Conservation (phyloP, 768 basidiomycete genomes). For the Fomitopsis pulvina region DNA sequence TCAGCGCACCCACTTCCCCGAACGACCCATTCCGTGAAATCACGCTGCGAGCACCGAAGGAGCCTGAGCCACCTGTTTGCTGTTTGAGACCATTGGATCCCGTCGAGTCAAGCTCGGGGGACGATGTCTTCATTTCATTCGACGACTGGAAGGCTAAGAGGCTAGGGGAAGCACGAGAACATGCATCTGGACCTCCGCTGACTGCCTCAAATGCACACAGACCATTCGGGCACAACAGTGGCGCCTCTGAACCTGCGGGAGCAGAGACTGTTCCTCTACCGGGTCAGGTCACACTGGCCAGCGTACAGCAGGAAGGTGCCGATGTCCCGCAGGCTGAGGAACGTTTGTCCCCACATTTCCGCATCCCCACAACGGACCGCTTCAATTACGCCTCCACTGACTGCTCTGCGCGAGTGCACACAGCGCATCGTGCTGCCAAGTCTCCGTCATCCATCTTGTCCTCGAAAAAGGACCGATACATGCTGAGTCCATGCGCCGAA, state of each 20-base stretch:
- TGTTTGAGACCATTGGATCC: constrained; percentile 51
- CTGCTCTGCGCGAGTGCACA: constrained; percentile 90
- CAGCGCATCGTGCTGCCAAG: constrained; percentile 73
- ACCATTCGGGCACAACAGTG: not conserved
- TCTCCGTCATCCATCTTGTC: constrained; percentile 80
- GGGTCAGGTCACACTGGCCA: not conserved
- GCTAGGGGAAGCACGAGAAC: constrained; percentile 25
- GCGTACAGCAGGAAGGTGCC: constrained; percentile 10
- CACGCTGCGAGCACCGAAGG: constrained; percentile 38
- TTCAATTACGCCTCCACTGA: constrained; percentile 94
- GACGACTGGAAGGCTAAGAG: constrained; percentile 86
- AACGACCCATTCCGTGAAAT: constrained; percentile 63
- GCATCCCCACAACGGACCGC: constrained; percentile 73
- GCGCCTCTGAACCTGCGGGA: not conserved
- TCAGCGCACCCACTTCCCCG: constrained; percentile 28
- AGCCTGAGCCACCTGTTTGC: constrained; percentile 56
- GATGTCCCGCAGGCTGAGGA: constrained; percentile 20
- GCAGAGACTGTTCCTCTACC: not conserved
- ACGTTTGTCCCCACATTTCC: constrained; percentile 51
- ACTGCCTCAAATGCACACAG: not conserved
- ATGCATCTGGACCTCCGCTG: not conserved
- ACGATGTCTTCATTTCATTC: constrained; percentile 69
- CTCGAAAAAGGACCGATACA: constrained; percentile 88
- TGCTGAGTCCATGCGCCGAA: constrained; percentile 87
- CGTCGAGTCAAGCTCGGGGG: constrained; percentile 39